These are phyloP conservation scores for Magnusiomyces suaveolens DNA, from an alignment of 1,139 yeast species.

Conservation along the genomic window DNA sequence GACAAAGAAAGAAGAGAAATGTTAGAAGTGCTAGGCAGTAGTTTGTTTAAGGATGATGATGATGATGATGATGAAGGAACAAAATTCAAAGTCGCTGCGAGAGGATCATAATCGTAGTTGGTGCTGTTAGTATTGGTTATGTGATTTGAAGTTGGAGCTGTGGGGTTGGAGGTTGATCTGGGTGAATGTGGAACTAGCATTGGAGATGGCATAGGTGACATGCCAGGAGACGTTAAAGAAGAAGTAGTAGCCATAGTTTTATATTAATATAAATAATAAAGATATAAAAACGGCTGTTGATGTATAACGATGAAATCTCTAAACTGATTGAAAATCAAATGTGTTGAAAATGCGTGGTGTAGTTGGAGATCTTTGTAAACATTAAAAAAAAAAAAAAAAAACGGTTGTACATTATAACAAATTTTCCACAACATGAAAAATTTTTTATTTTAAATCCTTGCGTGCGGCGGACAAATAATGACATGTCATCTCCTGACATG, in stretches of 20 bases:
- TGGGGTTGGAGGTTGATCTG: neutral
- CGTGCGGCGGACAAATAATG: too few relatives aligned
- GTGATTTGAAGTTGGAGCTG: neutral
- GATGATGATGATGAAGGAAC: neutral
- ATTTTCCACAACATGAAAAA: too few relatives aligned
- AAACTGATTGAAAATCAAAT: too few relatives aligned
- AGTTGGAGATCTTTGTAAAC: too few relatives aligned
- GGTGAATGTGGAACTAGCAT: constrained; percentile 14
- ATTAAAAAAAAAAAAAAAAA: too few relatives aligned
- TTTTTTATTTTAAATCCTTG: too few relatives aligned
- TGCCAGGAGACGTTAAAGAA: constrained; percentile 8
- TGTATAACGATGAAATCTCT: too few relatives aligned
- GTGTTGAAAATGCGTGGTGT: too few relatives aligned
- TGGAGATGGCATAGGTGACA: constrained; percentile 15
- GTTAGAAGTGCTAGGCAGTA: constrained; percentile 14
- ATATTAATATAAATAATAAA: neutral
- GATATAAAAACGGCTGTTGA: too few relatives aligned
- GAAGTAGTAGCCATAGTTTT: constrained; percentile 7
- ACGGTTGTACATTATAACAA: too few relatives aligned
- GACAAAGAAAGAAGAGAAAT: constrained; percentile 14
- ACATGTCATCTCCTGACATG: too few relatives aligned
- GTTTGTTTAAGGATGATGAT: constrained; percentile 3
- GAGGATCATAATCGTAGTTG: neutral
- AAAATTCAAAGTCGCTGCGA: neutral
- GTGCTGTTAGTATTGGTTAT: neutral